Evolutionary conservation across 2,329 filamentous ascomycete species (phyloP).

Genomic region (Hypoxylon sp.): DNA sequence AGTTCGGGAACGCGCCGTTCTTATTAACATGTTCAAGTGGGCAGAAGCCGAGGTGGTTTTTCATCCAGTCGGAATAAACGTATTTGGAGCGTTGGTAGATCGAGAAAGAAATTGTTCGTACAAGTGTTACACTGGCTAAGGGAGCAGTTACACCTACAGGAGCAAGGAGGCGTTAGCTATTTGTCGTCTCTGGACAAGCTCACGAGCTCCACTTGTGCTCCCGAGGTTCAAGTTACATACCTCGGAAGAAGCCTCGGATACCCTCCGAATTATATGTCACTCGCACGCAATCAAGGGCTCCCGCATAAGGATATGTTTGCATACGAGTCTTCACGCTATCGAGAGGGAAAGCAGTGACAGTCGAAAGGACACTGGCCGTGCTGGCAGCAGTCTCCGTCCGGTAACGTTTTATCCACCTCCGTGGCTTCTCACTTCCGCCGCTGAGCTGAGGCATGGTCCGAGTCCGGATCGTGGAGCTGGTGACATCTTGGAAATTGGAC

Average conservation of each 20-base stretch:
- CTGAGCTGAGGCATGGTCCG: conserved; percentile 62
- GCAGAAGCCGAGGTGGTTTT: conserved; percentile 75
- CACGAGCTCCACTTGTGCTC: conserved; percentile 20
- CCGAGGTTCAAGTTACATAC: conserved; percentile 60
- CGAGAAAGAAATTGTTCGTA: conserved; percentile 83
- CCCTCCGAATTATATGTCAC: conserved; percentile 84
- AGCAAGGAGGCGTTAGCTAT: conserved; percentile 47
- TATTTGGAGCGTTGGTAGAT: conserved; percentile 86
- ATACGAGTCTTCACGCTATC: conserved; percentile 93
- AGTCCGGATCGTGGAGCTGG: conserved; percentile 60
- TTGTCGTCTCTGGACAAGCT: conserved; percentile 13
- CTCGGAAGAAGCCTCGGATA: conserved; percentile 83
- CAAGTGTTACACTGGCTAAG: conserved; percentile 83
- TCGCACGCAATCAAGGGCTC: conserved; percentile 80
- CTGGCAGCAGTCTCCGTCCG: conserved; percentile 85
- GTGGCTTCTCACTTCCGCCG: conserved; percentile 54
- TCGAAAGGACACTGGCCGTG: conserved; percentile 82
- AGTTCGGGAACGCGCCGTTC: conserved; percentile 77
- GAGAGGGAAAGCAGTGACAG: conserved; percentile 85
- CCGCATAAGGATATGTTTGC: conserved; percentile 86
- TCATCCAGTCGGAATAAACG: conserved; percentile 78
- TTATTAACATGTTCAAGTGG: conserved; percentile 81
- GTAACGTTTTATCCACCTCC: conserved; percentile 79
- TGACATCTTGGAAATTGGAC: conserved; percentile 60
- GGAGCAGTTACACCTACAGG: conserved; percentile 79